Conservation (phyloP, 805 yeast species). For the Candida railenensis region DNA sequence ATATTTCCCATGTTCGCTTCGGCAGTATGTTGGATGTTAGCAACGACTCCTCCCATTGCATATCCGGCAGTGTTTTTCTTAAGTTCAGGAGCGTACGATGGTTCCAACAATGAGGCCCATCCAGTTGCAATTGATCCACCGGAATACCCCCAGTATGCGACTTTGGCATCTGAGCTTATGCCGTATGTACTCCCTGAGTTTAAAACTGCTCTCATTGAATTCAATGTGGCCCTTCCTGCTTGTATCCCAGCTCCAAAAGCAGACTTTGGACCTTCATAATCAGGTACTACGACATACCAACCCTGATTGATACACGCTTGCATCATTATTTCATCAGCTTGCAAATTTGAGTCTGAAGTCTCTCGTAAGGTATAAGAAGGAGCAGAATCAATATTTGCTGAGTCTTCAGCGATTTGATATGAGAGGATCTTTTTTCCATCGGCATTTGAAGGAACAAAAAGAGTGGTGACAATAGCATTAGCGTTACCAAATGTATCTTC, state of each 20-base stretch:
- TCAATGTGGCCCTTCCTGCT: slow-evolving; percentile 29
- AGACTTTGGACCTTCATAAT: slow-evolving; percentile 33
- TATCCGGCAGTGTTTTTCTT: slow-evolving; percentile 18
- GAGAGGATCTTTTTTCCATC: slow-evolving; percentile 20
- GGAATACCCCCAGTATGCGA: slow-evolving; percentile 34
- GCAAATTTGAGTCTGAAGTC: slow-evolving; percentile 9
- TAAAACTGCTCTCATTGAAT: slow-evolving; percentile 30
- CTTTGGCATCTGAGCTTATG: slow-evolving; percentile 15
- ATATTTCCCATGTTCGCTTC: slow-evolving; percentile 17
- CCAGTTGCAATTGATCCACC: slow-evolving; percentile 39
- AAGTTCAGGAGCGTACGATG: slow-evolving; percentile 3
- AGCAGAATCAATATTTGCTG: slow-evolving; percentile 17
- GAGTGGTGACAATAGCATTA: slow-evolving; percentile 16
- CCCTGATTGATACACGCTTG: slow-evolving; percentile 24
- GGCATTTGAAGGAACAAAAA: slow-evolving; percentile 21
- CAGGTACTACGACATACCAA: slow-evolving; percentile 33
- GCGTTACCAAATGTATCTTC: slow-evolving; percentile 19
- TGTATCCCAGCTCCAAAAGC: slow-evolving; percentile 30
- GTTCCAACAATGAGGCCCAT: slow-evolving; percentile 38
- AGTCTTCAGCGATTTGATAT: slow-evolving; percentile 22
- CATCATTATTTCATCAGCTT: slow-evolving; percentile 7
- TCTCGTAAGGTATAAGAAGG: slow-evolving; percentile 18
- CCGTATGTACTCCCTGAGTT: slow-evolving; percentile 15
- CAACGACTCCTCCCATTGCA: slow-evolving; percentile 28
- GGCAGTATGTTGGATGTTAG: slow-evolving; percentile 21